These are phyloP conservation scores for Myxozyma kluyveri DNA, from an alignment of 805 yeast species.

Conservation along the genomic window DNA sequence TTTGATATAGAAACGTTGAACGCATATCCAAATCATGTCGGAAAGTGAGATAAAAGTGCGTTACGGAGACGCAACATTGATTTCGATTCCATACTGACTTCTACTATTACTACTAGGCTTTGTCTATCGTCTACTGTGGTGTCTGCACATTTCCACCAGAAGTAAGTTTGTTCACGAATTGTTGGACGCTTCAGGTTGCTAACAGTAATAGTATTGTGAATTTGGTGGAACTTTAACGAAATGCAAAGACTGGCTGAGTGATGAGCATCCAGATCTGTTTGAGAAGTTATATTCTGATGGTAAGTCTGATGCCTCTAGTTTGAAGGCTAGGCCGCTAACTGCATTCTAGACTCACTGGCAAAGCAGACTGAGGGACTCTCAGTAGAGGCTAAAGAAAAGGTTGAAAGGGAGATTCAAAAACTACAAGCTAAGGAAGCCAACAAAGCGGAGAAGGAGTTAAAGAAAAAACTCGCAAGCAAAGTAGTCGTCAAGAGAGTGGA, in stretches of 20 bases:
- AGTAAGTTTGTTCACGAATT: slow-evolving; percentile 3
- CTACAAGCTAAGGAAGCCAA: slow-evolving; percentile 64
- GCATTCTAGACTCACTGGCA: slow-evolving; percentile 46
- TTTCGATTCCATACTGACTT: no score
- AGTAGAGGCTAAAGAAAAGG: slow-evolving; percentile 77
- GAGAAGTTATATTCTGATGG: slow-evolving; percentile 57
- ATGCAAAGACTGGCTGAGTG: slow-evolving; percentile 79
- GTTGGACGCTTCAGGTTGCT: neutral
- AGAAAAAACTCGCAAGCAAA: slow-evolving; percentile 73
- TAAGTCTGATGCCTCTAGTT: neutral
- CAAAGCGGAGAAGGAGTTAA: slow-evolving; percentile 78
- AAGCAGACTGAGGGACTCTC: slow-evolving; percentile 48
- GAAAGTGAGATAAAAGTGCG: neutral
- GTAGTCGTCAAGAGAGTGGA: slow-evolving; percentile 82
- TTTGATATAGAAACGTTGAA: no score
- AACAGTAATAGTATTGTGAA: slow-evolving; percentile 63
- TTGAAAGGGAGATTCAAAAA: slow-evolving; percentile 77
- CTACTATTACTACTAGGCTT: slow-evolving; percentile 4
- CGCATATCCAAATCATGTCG: neutral
- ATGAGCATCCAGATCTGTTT: slow-evolving; percentile 56
- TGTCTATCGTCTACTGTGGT: slow-evolving; percentile 29
- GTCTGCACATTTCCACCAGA: slow-evolving; percentile 33
- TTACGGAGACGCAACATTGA: no score
- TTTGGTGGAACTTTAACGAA: slow-evolving; percentile 76
- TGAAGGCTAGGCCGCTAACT: neutral